phyloP scores from a whole-genome alignment of 805 yeast species.

The Nematodospora valgi region DNA sequence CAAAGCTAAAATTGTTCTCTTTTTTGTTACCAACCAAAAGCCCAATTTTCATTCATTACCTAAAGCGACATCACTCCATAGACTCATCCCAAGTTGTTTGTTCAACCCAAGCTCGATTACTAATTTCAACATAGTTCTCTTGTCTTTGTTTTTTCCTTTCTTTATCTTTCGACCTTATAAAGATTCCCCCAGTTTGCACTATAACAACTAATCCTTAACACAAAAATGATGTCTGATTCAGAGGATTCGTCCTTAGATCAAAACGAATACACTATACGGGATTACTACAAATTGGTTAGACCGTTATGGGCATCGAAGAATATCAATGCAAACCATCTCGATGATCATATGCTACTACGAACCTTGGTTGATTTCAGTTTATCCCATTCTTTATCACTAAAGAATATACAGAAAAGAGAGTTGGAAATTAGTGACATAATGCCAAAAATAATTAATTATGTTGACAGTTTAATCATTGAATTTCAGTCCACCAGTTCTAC shows the following conservation, averaged over 20 bases:
- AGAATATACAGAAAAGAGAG: conserved; percentile 23
- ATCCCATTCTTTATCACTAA: conserved; percentile 18
- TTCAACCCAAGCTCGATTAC: too few relatives aligned
- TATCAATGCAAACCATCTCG: conserved; percentile 12
- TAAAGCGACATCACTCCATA: too few relatives aligned
- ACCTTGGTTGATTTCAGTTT: conserved; percentile 25
- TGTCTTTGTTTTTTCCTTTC: too few relatives aligned
- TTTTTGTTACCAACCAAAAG: too few relatives aligned
- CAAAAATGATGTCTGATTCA: conserved; percentile 15
- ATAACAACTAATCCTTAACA: too few relatives aligned
- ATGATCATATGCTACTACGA: conserved; percentile 19
- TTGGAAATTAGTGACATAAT: conserved; percentile 19
- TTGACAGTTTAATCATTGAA: conserved; percentile 6
- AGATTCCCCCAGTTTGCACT: too few relatives aligned
- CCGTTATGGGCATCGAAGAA: conserved; percentile 16
- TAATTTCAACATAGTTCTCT: too few relatives aligned
- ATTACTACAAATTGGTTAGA: conserved; percentile 17
- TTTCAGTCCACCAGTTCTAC: not conserved
- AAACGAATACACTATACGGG: conserved; percentile 12
- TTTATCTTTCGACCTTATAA: too few relatives aligned
- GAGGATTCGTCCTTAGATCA: conserved; percentile 16
- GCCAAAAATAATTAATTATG: conserved; percentile 7
- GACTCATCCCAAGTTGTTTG: too few relatives aligned
- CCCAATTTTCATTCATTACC: too few relatives aligned
- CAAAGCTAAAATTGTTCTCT: too few relatives aligned